Evolutionary conservation across 1,284 basidiomycete species (phyloP).

Genomic region (Athelia sp.): DNA sequence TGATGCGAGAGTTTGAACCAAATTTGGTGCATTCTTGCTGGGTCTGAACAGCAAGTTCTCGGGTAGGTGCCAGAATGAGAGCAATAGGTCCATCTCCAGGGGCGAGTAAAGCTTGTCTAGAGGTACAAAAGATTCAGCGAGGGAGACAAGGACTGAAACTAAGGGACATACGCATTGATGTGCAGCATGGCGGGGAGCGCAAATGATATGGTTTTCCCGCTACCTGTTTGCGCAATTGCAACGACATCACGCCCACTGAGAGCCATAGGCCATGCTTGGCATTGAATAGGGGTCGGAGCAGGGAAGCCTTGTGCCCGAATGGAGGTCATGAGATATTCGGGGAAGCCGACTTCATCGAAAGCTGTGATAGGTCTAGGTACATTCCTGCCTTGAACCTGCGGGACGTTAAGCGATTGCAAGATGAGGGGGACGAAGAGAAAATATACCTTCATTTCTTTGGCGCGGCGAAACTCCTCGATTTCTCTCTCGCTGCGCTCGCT

Average conservation of each 20-base stretch:
- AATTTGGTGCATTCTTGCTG: slow-evolving; percentile 99
- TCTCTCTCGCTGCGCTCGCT: slow-evolving; percentile 78
- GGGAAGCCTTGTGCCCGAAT: slow-evolving; percentile 93
- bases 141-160: slow-evolving; percentile 6
- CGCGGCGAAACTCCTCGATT: slow-evolving; percentile 80
- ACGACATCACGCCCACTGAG: slow-evolving; percentile 91
- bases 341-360: slow-evolving; percentile 95
- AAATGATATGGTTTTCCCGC: slow-evolving; percentile 97
- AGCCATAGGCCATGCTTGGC: slow-evolving; percentile 98
- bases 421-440: background rate
- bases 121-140: slow-evolving; percentile 7
- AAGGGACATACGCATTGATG: slow-evolving; percentile 93
- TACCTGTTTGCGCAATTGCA: slow-evolving; percentile 95
- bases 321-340: slow-evolving; percentile 92
- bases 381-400: slow-evolving; percentile 80
- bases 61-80: slow-evolving; percentile 93
- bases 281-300: slow-evolving; percentile 91
- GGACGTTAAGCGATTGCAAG: background rate
- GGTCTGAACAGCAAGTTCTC: slow-evolving; percentile 98
- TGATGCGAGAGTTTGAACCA: slow-evolving; percentile 93
- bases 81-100: slow-evolving; percentile 98
- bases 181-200: slow-evolving; percentile 98
- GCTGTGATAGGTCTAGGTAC: slow-evolving; percentile 88
- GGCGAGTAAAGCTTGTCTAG: slow-evolving; percentile 85
- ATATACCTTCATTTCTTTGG: slow-evolving; percentile 83